Conservation (phyloP, 208 protist genomes). For the Phytomonas sp. region DNA sequence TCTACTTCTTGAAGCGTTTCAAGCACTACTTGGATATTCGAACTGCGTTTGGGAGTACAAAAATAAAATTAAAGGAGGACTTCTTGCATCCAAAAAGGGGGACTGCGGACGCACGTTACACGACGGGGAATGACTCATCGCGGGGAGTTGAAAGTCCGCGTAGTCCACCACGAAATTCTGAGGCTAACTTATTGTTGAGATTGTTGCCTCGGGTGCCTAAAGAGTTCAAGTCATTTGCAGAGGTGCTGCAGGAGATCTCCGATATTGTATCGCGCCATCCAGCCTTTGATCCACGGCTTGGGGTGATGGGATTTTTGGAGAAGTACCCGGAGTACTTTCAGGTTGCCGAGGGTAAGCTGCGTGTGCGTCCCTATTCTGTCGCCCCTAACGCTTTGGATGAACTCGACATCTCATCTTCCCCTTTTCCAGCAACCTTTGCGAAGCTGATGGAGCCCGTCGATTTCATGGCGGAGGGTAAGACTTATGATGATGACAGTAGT, state of each 20-base stretch:
- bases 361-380: conserved; percentile 58
- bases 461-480: conserved; percentile 42
- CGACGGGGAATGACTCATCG: not conserved
- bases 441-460: conserved; percentile 45
- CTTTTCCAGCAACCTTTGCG: conserved; percentile 42
- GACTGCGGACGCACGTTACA: conserved; percentile 40
- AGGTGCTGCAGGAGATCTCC: conserved; percentile 68
- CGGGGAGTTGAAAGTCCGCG: conserved; percentile 10
- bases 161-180: conserved; percentile 65
- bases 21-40: conserved; percentile 73
- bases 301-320: conserved; percentile 68
- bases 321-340: conserved; percentile 89
- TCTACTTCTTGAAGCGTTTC: conserved; percentile 66
- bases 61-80: conserved; percentile 52
- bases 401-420: conserved; percentile 30
- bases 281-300: conserved; percentile 67
- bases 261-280: conserved; percentile 72
- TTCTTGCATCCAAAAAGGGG: conserved; percentile 70
- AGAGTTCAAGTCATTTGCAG: conserved; percentile 47
- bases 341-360: conserved; percentile 51
- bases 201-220: conserved; percentile 57
- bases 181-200: conserved; percentile 62
- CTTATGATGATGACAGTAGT: conserved; percentile 38
- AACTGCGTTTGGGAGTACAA: conserved; percentile 26
- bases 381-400: conserved; percentile 73